Evolutionary conservation across 805 yeast species (phyloP).

Genomic region (Wickerhamomyces sydowiorum): DNA sequence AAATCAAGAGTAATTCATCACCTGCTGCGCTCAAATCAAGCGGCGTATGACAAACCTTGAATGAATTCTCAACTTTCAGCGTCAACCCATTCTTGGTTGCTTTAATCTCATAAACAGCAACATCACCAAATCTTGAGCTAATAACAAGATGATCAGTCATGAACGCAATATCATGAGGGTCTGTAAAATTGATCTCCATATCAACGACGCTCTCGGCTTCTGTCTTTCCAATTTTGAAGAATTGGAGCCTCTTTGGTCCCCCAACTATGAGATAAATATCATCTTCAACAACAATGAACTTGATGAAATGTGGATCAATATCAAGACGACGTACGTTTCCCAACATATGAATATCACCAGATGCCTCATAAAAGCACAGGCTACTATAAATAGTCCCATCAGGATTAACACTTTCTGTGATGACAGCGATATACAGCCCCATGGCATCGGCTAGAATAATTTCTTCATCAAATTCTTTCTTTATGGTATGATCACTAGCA

Average conservation of each 20-base stretch:
- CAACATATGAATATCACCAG: conserved; percentile 7
- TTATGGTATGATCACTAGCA: conserved; percentile 4
- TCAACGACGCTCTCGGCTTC: not conserved
- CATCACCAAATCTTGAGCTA: conserved; percentile 19
- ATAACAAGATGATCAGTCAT: conserved; percentile 9
- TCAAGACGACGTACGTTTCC: conserved; percentile 1
- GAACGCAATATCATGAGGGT: conserved; percentile 18
- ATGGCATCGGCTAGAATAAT: conserved; percentile 15
- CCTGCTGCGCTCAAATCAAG: conserved; percentile 9
- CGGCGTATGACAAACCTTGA: conserved; percentile 13
- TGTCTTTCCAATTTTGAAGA: conserved; percentile 4
- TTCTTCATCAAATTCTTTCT: conserved; percentile 4
- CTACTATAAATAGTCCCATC: not conserved
- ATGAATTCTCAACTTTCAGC: not conserved
- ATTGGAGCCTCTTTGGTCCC: not conserved
- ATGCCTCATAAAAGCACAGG: conserved; percentile 4
- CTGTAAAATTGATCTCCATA: not conserved
- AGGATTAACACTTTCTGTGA: conserved; percentile 4
- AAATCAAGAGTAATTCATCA: conserved; percentile 11
- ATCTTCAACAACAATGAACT: conserved; percentile 8
- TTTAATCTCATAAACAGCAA: conserved; percentile 2
- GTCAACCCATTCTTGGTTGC: not conserved
- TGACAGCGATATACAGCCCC: conserved; percentile 7
- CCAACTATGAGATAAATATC: conserved; percentile 9
- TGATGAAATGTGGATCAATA: conserved; percentile 12